Evolutionary conservation across 2,329 filamentous ascomycete genomes (phyloP).

Genomic region (Graphiopsis chlorocephala): DNA sequence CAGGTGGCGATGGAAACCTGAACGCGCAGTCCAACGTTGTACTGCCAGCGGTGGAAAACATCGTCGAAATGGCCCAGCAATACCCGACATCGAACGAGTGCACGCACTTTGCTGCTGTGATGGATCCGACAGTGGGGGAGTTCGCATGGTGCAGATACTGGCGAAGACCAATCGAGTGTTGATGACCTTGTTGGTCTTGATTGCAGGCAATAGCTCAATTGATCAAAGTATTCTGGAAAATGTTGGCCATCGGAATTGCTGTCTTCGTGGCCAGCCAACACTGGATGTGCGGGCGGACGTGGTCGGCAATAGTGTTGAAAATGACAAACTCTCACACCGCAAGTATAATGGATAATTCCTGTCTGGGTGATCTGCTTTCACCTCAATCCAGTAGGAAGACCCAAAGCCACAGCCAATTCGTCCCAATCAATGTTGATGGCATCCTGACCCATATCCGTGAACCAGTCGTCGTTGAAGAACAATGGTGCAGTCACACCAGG

Average conservation of each 20-base stretch:
- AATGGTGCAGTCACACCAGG: not conserved
- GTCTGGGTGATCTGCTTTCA: not conserved
- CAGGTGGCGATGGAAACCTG: too few relatives aligned
- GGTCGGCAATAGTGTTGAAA: too few relatives aligned
- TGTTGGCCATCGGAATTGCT: not conserved
- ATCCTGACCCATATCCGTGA: not conserved
- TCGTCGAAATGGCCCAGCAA: slow-evolving; percentile 49
- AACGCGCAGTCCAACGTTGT: not conserved
- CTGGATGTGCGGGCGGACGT: not conserved
- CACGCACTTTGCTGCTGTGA: slow-evolving; percentile 57
- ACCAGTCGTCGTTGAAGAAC: not conserved
- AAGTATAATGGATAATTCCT: not conserved
- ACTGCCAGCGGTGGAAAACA: slow-evolving; percentile 32
- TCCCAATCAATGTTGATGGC: not conserved
- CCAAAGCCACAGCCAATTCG: not conserved
- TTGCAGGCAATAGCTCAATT: not conserved
- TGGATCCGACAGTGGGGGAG: slow-evolving; percentile 48
- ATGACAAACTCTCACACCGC: not conserved
- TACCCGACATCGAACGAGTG: slow-evolving; percentile 57
- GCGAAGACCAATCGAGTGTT: slow-evolving; percentile 20
- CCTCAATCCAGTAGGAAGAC: not conserved
- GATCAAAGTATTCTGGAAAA: not conserved
- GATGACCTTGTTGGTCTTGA: not conserved
- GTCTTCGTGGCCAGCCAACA: not conserved
- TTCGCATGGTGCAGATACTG: slow-evolving; percentile 24